These are phyloP conservation scores for Talaromyces wortmannii DNA, from an alignment of 495 filamentous ascomycete species.

Conservation along the genomic window DNA sequence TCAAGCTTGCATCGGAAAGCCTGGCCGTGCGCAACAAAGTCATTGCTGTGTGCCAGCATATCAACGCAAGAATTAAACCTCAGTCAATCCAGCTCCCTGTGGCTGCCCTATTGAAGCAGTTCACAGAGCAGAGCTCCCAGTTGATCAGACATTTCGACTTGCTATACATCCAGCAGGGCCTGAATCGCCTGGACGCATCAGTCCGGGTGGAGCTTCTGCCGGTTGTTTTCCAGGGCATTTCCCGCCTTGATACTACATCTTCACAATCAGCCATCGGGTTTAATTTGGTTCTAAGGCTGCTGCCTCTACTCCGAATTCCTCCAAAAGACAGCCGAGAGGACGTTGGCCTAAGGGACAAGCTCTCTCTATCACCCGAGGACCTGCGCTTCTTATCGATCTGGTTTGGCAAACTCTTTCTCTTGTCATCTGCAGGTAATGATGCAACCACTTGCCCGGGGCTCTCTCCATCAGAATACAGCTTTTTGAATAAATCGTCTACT, in stretches of 20 bases:
- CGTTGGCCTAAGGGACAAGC: constrained; percentile 49
- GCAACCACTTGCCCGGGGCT: constrained; percentile 59
- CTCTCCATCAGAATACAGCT: constrained; percentile 61
- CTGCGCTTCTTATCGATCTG: constrained; percentile 67
- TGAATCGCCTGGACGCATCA: constrained; percentile 57
- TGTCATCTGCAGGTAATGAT: constrained; percentile 40
- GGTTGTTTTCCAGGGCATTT: constrained; percentile 63
- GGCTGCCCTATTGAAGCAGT: constrained; percentile 74
- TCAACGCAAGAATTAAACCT: constrained; percentile 64
- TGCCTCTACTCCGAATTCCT: constrained; percentile 67
- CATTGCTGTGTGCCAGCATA: constrained; percentile 65
- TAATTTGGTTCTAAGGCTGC: constrained; percentile 70
- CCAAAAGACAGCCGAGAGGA: constrained; percentile 74
- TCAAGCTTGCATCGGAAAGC: constrained; percentile 79
- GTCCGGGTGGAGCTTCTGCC: constrained; percentile 67
- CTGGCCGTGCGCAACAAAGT: constrained; percentile 80
- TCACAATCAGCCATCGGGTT: constrained; percentile 70
- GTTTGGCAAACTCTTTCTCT: constrained; percentile 74
- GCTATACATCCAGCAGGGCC: constrained; percentile 79
- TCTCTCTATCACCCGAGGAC: constrained; percentile 66
- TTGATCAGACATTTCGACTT: constrained; percentile 86
- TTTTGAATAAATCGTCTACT: constrained; percentile 54
- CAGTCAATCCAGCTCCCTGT: constrained; percentile 78
- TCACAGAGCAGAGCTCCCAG: constrained; percentile 66
- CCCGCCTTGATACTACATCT: constrained; percentile 51